Evolutionary conservation across 176 grass and related monocot genomes (phyloP).

Genomic region (Carex littledalei): DNA sequence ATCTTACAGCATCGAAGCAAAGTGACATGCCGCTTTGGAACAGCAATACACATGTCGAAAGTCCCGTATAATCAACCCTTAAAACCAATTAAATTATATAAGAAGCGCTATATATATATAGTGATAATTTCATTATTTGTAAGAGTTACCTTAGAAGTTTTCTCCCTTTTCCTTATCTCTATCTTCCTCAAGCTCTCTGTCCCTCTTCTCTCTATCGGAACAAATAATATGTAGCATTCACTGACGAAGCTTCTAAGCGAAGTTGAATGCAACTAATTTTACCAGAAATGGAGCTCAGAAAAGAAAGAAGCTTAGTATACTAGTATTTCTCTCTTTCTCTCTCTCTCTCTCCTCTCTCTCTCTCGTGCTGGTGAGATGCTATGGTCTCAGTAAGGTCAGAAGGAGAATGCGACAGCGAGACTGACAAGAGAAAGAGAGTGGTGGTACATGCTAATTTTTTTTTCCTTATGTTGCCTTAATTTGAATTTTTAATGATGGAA

Average conservation of each 20-base stretch:
- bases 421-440: constrained; percentile 16
- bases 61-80: neutral
- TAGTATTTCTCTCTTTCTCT: neutral
- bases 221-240: neutral
- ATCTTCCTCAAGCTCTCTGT: neutral
- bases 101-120: neutral
- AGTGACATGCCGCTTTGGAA: neutral
- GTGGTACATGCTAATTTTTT: neutral
- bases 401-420: constrained; percentile 6
- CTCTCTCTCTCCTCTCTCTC: constrained; percentile 1
- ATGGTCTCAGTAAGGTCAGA: neutral
- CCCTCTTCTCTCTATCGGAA: neutral
- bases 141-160: neutral
- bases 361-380: neutral
- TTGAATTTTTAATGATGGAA: constrained; percentile 15
- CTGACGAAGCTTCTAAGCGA: constrained; percentile 7
- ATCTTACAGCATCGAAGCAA: neutral
- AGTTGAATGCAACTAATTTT: neutral
- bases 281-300: constrained; percentile 9
- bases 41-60: neutral
- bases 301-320: neutral
- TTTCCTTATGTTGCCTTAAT: neutral
- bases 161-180: neutral
- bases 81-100: neutral
- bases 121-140: neutral